Conservation (phyloP, 2,329 filamentous ascomycete genomes). For the Parafenestella ontariensis region DNA sequence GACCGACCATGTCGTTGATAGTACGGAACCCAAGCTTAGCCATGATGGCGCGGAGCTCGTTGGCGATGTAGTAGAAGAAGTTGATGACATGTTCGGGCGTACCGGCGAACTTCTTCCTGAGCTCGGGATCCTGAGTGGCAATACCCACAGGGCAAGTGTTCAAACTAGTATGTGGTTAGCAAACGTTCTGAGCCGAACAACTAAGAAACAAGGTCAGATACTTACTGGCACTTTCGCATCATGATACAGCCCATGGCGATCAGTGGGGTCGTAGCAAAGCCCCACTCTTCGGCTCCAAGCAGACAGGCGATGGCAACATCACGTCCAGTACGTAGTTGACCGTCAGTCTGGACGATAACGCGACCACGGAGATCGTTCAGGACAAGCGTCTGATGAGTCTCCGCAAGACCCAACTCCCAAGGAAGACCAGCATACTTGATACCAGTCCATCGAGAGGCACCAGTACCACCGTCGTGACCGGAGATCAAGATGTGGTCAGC, state of each 20-base stretch:
- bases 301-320: slow-evolving; percentile 95
- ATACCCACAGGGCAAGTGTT: slow-evolving; percentile 94
- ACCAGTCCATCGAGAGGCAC: slow-evolving; percentile 96
- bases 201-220: no score
- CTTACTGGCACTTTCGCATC: slow-evolving; percentile 80
- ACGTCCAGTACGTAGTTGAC: slow-evolving; percentile 88
- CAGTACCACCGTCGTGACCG: slow-evolving; percentile 95
- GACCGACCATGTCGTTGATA: slow-evolving; percentile 97
- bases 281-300: slow-evolving; percentile 97
- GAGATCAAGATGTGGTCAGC: slow-evolving; percentile 97
- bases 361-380: slow-evolving; percentile 94
- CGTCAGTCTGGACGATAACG: slow-evolving; percentile 95
- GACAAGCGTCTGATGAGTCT: slow-evolving; percentile 95
- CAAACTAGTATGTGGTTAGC: slow-evolving; percentile 5
- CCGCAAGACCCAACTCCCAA: slow-evolving; percentile 94
- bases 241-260: slow-evolving; percentile 98
- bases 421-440: slow-evolving; percentile 98
- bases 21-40: slow-evolving; percentile 92
- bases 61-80: slow-evolving; percentile 98
- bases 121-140: slow-evolving; percentile 91
- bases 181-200: background rate
- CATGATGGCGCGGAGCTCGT: slow-evolving; percentile 97
- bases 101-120: slow-evolving; percentile 91
- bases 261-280: slow-evolving; percentile 91
- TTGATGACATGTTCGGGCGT: slow-evolving; percentile 97